A percentile compares a stretch with the other conserved stretches of the same genome.
These are phyloP conservation scores for Dryas integrifolia DNA, from an alignment of 331 rosid species.

Conservation along the genomic window DNA sequence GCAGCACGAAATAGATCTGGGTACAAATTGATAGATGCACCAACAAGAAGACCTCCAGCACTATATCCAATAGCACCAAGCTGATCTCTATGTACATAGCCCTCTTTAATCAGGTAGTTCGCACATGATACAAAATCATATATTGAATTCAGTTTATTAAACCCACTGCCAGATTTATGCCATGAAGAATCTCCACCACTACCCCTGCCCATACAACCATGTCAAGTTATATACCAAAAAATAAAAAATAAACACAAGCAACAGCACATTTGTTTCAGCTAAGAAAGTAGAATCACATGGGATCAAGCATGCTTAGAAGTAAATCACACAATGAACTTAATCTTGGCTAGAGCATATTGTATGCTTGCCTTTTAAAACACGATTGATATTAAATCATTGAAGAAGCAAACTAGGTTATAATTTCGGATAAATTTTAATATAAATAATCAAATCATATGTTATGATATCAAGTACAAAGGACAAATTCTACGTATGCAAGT, in stretches of 20 bases:
- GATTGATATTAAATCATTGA: not conserved
- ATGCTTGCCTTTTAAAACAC: not conserved
- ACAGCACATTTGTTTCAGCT: slow-evolving; percentile 1
- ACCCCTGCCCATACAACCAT: slow-evolving; percentile 55
- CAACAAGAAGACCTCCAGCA: slow-evolving; percentile 84
- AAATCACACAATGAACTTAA: not conserved
- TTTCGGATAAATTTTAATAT: not conserved
- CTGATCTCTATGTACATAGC: slow-evolving; percentile 55
- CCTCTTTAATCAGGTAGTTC: slow-evolving; percentile 60
- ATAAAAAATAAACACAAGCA: not conserved
- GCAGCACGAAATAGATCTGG: slow-evolving; percentile 79
- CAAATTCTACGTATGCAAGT: not conserved
- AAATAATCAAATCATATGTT: not conserved
- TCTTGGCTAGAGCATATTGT: not conserved
- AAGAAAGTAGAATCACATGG: not conserved
- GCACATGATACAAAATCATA: slow-evolving; percentile 75
- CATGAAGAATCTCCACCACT: slow-evolving; percentile 64
- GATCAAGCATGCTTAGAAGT: not conserved
- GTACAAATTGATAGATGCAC: slow-evolving; percentile 70
- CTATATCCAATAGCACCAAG: slow-evolving; percentile 77
- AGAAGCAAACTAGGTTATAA: not conserved
- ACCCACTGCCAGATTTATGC: slow-evolving; percentile 74
- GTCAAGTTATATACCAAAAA: slow-evolving; percentile 3
- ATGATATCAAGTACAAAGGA: not conserved
- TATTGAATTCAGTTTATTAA: slow-evolving; percentile 67